Percentiles rank a stretch among this genome's conserved stretches.
Conservation (phyloP, 2,329 filamentous ascomycete species). For the Diplodia corticola region DNA sequence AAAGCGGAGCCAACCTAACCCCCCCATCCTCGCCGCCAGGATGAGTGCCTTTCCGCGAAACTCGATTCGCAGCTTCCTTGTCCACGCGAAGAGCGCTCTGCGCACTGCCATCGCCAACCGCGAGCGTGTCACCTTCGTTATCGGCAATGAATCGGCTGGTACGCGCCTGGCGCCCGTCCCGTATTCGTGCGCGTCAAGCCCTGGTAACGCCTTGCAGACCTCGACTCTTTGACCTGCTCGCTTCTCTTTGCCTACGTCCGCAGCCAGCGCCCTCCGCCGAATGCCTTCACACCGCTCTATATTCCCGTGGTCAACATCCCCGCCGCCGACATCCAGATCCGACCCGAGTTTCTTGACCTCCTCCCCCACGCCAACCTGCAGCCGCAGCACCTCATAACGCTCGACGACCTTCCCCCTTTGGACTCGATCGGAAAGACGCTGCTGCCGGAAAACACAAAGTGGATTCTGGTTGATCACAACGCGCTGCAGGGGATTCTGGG, state of each 20-base stretch:
- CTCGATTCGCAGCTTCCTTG: conserved; percentile 49
- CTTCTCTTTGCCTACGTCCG: conserved; percentile 73
- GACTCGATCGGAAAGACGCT: conserved; percentile 52
- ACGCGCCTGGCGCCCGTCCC: conserved; percentile 9
- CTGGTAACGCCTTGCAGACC: conserved; percentile 54
- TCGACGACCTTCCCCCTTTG: conserved; percentile 58
- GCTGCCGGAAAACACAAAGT: conserved; percentile 59
- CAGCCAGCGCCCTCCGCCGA: conserved; percentile 54
- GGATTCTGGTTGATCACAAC: conserved; percentile 82
- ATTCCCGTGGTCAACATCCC: conserved; percentile 74
- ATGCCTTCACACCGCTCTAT: conserved; percentile 55
- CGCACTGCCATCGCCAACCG: conserved; percentile 42
- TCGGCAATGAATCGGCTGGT: conserved; percentile 57
- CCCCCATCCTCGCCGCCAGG: background rate
- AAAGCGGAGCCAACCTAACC: background rate
- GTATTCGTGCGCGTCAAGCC: conserved; percentile 12
- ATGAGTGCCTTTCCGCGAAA: conserved; percentile 41
- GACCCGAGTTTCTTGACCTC: conserved; percentile 70
- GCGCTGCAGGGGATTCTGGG: conserved; percentile 64
- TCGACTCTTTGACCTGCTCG: conserved; percentile 77
- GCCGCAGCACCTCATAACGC: conserved; percentile 64
- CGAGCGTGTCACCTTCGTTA: conserved; percentile 50
- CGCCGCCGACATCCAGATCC: conserved; percentile 66
- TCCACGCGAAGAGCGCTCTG: conserved; percentile 46
- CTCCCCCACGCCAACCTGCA: conserved; percentile 61